Percentiles rank a stretch among this genome's conserved stretches.
These are phyloP conservation scores for Penicillium argentinense DNA, from an alignment of 495 filamentous ascomycete species.

Conservation along the genomic window DNA sequence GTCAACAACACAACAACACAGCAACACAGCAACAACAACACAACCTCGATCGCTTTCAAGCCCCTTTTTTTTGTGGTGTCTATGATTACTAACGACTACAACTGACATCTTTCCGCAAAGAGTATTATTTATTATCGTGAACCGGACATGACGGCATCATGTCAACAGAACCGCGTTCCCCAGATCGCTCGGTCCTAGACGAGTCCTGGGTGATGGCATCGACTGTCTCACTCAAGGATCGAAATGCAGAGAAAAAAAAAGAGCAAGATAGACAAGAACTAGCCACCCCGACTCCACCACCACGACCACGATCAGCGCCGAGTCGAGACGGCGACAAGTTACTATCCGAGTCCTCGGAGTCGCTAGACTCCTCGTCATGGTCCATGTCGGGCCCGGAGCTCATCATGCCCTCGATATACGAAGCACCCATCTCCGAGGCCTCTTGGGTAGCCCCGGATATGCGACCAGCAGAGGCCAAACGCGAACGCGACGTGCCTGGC, in stretches of 20 bases:
- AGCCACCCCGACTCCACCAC: constrained; percentile 5
- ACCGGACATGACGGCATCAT: constrained; percentile 24
- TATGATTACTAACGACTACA: too few species aligned
- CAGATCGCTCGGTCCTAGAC: constrained; percentile 30
- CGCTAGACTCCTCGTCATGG: constrained; percentile 31
- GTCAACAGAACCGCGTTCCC: constrained; percentile 23
- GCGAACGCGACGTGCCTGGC: not conserved
- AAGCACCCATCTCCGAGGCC: constrained; percentile 33
- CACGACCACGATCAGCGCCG: constrained; percentile 5
- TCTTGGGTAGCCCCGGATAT: constrained; percentile 41
- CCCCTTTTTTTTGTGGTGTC: too few species aligned
- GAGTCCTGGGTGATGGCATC: constrained; percentile 44
- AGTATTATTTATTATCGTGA: constrained; percentile 1
- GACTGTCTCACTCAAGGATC: constrained; percentile 14
- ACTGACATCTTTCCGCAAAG: too few species aligned
- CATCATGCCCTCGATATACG: constrained; percentile 48
- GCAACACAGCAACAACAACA: too few species aligned
- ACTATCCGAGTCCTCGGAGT: constrained; percentile 19
- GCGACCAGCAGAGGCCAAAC: constrained; percentile 7
- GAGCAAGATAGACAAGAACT: not conserved
- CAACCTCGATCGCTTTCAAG: too few species aligned
- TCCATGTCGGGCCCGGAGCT: constrained; percentile 42
- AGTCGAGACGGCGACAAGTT: constrained; percentile 4
- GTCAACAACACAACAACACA: too few species aligned
- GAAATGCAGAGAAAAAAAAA: not conserved